These are phyloP conservation scores for Alternaria conjuncta DNA, from an alignment of 2,329 filamentous ascomycete species.

Conservation along the genomic window DNA sequence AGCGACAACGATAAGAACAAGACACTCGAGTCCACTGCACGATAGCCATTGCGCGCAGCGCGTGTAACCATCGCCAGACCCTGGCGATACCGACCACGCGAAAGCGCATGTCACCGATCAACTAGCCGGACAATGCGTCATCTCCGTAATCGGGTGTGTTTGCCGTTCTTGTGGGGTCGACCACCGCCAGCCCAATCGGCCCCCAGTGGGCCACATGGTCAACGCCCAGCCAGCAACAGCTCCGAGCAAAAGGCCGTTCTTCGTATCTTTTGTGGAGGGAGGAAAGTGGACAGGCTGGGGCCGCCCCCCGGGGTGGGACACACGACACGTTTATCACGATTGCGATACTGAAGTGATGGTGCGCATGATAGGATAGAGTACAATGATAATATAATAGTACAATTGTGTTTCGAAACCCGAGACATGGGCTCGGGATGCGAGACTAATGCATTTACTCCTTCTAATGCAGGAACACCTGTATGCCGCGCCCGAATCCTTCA, in stretches of 20 bases:
- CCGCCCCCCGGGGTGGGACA: neutral
- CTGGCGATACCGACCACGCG: neutral
- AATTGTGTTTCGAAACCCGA: neutral
- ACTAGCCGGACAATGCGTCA: slow-evolving; percentile 7
- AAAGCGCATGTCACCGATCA: slow-evolving; percentile 1
- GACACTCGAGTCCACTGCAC: neutral
- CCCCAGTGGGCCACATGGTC: neutral
- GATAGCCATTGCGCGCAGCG: neutral
- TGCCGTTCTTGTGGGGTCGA: slow-evolving; percentile 1
- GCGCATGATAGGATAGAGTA: neutral
- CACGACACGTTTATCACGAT: neutral
- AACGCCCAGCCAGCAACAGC: neutral
- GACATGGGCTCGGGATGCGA: neutral
- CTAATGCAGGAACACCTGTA: neutral
- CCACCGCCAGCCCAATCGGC: neutral
- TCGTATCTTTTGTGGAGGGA: slow-evolving; percentile 8
- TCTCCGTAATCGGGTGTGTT: slow-evolving; percentile 6
- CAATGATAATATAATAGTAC: neutral
- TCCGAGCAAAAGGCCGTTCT: slow-evolving; percentile 5
- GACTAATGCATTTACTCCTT: neutral
- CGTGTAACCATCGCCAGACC: neutral
- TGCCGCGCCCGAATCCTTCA: neutral
- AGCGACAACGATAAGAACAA: neutral
- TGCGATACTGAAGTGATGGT: neutral
- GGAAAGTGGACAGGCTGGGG: neutral